Base-by-base conservation (phyloP, 2,329 filamentous ascomycete species). In the Knufia fluminis region DNA sequence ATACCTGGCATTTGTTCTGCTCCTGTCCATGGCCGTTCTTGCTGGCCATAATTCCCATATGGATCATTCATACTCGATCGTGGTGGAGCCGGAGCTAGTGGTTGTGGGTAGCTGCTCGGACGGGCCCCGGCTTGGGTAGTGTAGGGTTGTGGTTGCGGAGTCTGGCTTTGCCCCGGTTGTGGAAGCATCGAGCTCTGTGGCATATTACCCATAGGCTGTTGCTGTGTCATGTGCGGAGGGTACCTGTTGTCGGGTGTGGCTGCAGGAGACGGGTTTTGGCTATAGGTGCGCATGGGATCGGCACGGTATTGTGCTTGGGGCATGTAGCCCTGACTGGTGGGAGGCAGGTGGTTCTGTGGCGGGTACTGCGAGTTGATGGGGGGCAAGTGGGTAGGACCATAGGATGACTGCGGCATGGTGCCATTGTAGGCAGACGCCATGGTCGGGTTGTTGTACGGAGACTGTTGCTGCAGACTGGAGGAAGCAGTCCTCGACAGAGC, bases 41-140 rank as follows among this genome's bases (percentile, higher is more conserved):
- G 71, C 71, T 58, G 71, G 74, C 63, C 72, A 77, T 61, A 57
- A 64, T 65, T 47, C 4, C 81, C 82, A 58, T 79, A 78, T 1
- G 82, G 77, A 12, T 84, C 83, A 45, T 45, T 45, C 75, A 87
- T 82, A n/a, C 66, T 66, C 52, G 71, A 68, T 51, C 69, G 69
- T 47, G 69, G 69, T 36, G 84, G 83, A 36, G 85, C 85, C 14
- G 85, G 84, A 38, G 85, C 85, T 62, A 88, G 86, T 28, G 83
- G 80, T 66, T 87, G 84, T 40, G 83, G 83, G 64, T 87, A 85
- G 24, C 45, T 48, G 79, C 59, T 82, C 76, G 39, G 83, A 74
- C 42, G 78, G 76, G 9, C 82, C 80, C 20, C 81, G 70, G 65
- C 85, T 80, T 41, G 68, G 60, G 51, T 64, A 63, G 63, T 65